These are phyloP conservation scores for Auricularia sp. DNA, from an alignment of 768 basidiomycete genomes.

Conservation along the genomic window DNA sequence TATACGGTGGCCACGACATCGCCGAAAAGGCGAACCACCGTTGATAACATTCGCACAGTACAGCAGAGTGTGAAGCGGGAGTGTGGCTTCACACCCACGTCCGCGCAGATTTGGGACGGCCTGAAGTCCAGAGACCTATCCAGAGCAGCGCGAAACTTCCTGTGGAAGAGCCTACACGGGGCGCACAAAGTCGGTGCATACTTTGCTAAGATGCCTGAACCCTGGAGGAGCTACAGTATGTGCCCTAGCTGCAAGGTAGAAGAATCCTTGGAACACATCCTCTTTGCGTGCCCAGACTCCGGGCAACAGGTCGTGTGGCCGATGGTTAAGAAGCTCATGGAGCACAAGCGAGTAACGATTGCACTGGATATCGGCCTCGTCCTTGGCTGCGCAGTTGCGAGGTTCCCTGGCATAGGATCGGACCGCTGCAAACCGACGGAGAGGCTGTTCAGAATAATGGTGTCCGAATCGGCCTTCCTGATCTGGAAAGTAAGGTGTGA, in stretches of 20 bases:
- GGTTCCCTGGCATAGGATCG: background rate
- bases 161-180: conserved; percentile 15
- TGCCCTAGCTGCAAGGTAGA: conserved; percentile 10
- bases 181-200: conserved; percentile 13
- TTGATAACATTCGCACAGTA: background rate
- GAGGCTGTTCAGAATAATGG: background rate
- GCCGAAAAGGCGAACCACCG: background rate
- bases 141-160: background rate
- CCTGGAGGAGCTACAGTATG: conserved; percentile 3
- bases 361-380: background rate
- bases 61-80: background rate
- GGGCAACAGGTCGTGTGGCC: conserved; percentile 13
- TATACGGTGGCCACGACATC: too few relatives aligned
- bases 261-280: conserved; percentile 16
- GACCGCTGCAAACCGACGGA: background rate
- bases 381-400: background rate
- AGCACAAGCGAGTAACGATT: background rate
- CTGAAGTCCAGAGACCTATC: background rate
- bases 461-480: background rate
- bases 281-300: conserved; percentile 12
- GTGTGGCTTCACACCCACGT: background rate
- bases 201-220: conserved; percentile 1
- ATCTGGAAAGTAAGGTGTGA: background rate
- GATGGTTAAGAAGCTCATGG: conserved; percentile 7
- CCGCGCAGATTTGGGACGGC: background rate